These are phyloP conservation scores for Malus hybrid DNA, from an alignment of 331 rosid genomes.

Conservation along the genomic window DNA sequence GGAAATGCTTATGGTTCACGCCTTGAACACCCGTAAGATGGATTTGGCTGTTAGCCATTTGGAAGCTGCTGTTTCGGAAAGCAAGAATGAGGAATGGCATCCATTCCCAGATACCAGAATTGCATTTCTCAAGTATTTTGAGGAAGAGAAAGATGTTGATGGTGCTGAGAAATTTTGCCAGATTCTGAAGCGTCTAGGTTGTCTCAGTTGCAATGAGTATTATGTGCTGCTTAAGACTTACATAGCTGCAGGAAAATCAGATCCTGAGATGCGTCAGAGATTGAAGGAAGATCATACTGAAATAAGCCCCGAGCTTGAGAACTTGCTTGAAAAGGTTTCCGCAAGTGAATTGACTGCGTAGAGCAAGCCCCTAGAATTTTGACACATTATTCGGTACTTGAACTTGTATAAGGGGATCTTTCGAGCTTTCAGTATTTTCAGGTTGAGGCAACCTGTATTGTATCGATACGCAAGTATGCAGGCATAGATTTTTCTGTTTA, in stretches of 20 bases:
- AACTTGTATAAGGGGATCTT: background rate
- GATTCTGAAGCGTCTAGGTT: slow-evolving; percentile 30
- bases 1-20: slow-evolving; percentile 47
- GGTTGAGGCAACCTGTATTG: background rate
- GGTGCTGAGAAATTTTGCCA: slow-evolving; percentile 45
- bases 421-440: background rate
- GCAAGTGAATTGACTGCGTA: background rate
- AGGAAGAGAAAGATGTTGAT: slow-evolving; percentile 44
- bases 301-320: slow-evolving; percentile 23
- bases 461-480: background rate
- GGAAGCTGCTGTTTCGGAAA: slow-evolving; percentile 41
- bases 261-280: slow-evolving; percentile 23
- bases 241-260: slow-evolving; percentile 28
- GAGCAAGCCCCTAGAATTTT: background rate
- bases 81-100: slow-evolving; percentile 30
- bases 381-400: background rate
- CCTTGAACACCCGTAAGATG: slow-evolving; percentile 32
- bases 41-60: slow-evolving; percentile 51
- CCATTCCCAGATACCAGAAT: slow-evolving; percentile 28
- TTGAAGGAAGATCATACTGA: slow-evolving; percentile 31
- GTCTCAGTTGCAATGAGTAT: too few species aligned
- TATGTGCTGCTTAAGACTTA: slow-evolving; percentile 1
- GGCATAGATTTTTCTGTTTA: background rate
- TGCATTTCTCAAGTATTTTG: slow-evolving; percentile 59
- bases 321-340: slow-evolving; percentile 27